Percentiles rank a stretch among this genome's conserved stretches.
Evolutionary conservation across 1,284 basidiomycete genomes (phyloP).

Genomic region (Trametes pubescens): DNA sequence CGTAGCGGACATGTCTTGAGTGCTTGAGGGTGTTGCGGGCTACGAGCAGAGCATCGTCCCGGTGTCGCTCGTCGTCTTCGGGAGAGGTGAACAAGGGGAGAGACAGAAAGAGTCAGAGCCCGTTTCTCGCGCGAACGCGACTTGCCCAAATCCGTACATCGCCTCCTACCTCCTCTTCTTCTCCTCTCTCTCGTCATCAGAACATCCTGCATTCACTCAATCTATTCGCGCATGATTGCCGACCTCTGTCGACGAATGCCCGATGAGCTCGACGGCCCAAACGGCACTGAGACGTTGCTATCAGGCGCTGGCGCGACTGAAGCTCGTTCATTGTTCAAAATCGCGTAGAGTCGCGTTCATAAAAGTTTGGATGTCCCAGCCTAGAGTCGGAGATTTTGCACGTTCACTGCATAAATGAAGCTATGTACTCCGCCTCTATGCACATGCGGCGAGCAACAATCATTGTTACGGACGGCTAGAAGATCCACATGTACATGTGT

Average conservation of each 20-base stretch:
- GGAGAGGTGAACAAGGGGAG: slow-evolving; percentile 23
- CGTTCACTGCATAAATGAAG: too few species aligned
- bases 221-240: background rate
- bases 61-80: slow-evolving; percentile 13
- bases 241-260: background rate
- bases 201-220: background rate
- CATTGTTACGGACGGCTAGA: too few species aligned
- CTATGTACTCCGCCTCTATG: too few species aligned
- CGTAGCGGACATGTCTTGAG: slow-evolving; percentile 31
- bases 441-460: too few species aligned
- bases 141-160: slow-evolving; percentile 30
- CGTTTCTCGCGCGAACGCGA: slow-evolving; percentile 21
- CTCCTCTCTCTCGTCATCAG: background rate
- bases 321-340: too few species aligned
- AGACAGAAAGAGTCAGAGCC: slow-evolving; percentile 25
- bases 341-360: too few species aligned
- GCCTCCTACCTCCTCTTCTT: background rate
- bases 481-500: too few species aligned
- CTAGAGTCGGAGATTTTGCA: too few species aligned
- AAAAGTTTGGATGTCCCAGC: too few species aligned
- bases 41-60: slow-evolving; percentile 30
- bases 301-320: too few species aligned
- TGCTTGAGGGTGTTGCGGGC: background rate
- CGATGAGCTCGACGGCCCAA: background rate
- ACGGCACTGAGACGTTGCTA: background rate